Percentiles rank a stretch among this genome's conserved stretches.
Conservation (phyloP, 192 early-diverging fungal species). For the Podila horticola region DNA sequence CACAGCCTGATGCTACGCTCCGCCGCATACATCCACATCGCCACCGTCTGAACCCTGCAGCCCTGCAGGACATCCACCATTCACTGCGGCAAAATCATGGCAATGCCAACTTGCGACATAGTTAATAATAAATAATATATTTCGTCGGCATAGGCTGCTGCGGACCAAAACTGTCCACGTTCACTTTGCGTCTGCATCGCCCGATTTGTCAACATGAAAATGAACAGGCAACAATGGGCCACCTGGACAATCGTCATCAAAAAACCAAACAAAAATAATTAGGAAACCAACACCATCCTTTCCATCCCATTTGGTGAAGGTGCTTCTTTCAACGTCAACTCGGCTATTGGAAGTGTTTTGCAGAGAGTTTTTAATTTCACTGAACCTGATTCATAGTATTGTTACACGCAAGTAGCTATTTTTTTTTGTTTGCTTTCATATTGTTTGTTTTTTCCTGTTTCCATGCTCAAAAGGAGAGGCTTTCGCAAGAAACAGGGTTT, state of each 20-base stretch:
- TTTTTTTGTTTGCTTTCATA: not conserved
- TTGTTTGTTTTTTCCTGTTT: not conserved
- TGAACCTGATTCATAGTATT: not conserved
- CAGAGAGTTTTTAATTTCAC: not conserved
- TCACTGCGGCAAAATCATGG: conserved; percentile 20
- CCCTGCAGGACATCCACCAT: conserved; percentile 7
- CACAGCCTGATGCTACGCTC: not conserved
- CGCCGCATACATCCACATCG: conserved; percentile 2
- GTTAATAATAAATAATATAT: not conserved
- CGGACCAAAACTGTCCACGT: too few species aligned
- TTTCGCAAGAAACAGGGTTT: not conserved
- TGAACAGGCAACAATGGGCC: not conserved
- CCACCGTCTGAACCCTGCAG: not conserved
- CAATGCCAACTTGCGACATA: conserved; percentile 29
- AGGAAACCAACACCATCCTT: not conserved
- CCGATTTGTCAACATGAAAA: not conserved
- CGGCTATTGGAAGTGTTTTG: not conserved
- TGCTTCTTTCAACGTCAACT: too few species aligned
- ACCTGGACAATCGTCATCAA: too few species aligned
- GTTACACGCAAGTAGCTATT: not conserved
- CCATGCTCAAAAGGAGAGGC: not conserved
- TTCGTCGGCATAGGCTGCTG: too few species aligned
- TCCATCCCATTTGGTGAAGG: too few species aligned
- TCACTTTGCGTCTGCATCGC: too few species aligned
- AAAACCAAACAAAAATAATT: not conserved